Conservation (phyloP, 140 eudicot species). For the Eryngium alpinum region DNA sequence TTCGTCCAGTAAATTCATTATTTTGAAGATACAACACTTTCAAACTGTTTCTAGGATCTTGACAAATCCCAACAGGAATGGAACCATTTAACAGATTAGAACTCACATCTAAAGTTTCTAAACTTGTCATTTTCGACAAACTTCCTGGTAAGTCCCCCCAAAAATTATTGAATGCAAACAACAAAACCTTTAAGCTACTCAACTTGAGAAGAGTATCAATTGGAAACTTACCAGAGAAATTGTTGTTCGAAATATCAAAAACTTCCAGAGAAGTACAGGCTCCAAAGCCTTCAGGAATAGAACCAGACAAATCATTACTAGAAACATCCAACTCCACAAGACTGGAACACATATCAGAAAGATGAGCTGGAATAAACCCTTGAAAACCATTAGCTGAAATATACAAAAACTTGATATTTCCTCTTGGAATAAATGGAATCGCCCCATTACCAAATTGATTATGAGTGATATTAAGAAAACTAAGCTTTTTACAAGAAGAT, state of each 20-base stretch:
- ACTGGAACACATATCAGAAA: slow-evolving; percentile 36
- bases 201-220: slow-evolving; percentile 40
- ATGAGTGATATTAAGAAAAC: slow-evolving; percentile 47
- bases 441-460: slow-evolving; percentile 38
- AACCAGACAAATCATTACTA: slow-evolving; percentile 44
- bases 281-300: slow-evolving; percentile 39
- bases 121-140: slow-evolving; percentile 27
- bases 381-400: slow-evolving; percentile 35
- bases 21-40: slow-evolving; percentile 74
- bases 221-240: slow-evolving; percentile 56
- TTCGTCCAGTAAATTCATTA: slow-evolving; percentile 49
- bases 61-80: slow-evolving; percentile 62
- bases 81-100: slow-evolving; percentile 55
- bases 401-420: slow-evolving; percentile 36
- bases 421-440: slow-evolving; percentile 40
- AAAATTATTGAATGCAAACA: slow-evolving; percentile 53
- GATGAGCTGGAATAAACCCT: slow-evolving; percentile 27
- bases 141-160: slow-evolving; percentile 52
- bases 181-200: slow-evolving; percentile 47
- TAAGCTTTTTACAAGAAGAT: slow-evolving; percentile 35
- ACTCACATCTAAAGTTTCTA: slow-evolving; percentile 79
- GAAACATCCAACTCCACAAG: slow-evolving; percentile 50
- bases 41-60: slow-evolving; percentile 38
- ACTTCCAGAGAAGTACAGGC: slow-evolving; percentile 39
- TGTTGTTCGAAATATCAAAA: slow-evolving; percentile 42